phyloP scores from a whole-genome alignment of 2,329 filamentous ascomycete genomes.

The Colletotrichum shisoi region DNA sequence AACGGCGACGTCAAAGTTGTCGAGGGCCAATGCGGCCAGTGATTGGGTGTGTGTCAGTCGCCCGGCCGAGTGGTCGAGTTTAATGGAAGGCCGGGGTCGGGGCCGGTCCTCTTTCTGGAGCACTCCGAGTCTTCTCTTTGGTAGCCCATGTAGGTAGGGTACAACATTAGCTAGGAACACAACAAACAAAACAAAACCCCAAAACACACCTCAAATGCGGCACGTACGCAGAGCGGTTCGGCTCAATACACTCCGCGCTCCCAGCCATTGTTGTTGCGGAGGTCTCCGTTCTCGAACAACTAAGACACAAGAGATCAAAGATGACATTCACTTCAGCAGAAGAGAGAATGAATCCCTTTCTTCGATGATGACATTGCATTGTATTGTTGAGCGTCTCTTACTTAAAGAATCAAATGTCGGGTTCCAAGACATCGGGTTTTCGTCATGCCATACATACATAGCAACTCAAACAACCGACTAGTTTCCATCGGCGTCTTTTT shows the following conservation, averaged over 20 bases:
- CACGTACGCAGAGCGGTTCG: neutral
- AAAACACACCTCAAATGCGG: neutral
- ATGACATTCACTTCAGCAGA: neutral
- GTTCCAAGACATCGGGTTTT: neutral
- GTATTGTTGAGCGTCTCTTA: neutral
- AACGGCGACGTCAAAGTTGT: constrained; percentile 19
- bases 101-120: no score
- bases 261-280: neutral
- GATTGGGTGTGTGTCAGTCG: neutral
- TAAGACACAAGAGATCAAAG: neutral
- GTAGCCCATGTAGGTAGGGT: no score
- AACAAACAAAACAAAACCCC: neutral
- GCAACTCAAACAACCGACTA: neutral
- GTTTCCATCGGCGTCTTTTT: no score
- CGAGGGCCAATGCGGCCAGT: constrained; percentile 32
- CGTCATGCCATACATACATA: no score
- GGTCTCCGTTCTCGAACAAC: neutral
- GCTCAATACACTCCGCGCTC: no score
- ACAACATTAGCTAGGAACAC: no score
- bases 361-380: no score
- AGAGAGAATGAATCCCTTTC: no score
- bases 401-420: neutral
- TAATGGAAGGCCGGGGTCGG: neutral
- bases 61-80: neutral
- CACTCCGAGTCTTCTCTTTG: neutral